A percentile compares a stretch with the other conserved stretches of the same genome.
Evolutionary conservation across 768 basidiomycete species (phyloP).

Genomic region (Crepidotus variabilis): DNA sequence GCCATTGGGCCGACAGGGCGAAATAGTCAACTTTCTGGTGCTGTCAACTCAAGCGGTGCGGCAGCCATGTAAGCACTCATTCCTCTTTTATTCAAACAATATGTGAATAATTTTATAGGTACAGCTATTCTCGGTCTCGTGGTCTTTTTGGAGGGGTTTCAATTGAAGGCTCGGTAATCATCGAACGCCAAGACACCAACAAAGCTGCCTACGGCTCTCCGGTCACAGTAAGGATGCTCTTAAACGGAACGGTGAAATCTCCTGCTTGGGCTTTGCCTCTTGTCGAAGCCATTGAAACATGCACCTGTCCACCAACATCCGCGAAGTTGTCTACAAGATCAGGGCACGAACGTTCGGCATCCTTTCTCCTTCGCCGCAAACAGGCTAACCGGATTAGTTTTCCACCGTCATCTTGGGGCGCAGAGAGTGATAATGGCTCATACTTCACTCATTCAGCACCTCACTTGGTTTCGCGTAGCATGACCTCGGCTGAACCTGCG

Average conservation of each 20-base stretch:
- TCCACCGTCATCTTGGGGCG: conserved; percentile 66
- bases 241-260: conserved; percentile 69
- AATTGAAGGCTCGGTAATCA: conserved; percentile 83
- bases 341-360: conserved; percentile 39
- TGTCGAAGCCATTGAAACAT: conserved; percentile 68
- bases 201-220: conserved; percentile 71
- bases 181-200: conserved; percentile 94
- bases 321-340: conserved; percentile 64
- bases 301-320: conserved; percentile 56
- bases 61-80: conserved; percentile 73
- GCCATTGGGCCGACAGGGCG: conserved; percentile 91
- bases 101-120: conserved; percentile 40
- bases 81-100: background rate
- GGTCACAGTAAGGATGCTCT: conserved; percentile 74
- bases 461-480: conserved; percentile 18
- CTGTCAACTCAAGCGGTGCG: conserved; percentile 79
- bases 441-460: conserved; percentile 40
- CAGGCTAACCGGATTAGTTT: conserved; percentile 42
- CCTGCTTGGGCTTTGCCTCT: conserved; percentile 80
- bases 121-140: conserved; percentile 88
- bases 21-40: conserved; percentile 90
- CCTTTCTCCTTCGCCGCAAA: conserved; percentile 44
- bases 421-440: conserved; percentile 43
- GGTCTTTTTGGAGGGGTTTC: conserved; percentile 94
- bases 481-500: conserved; percentile 28